Evolutionary conservation across 345 rosid genomes (phyloP).

Genomic region (Bruguiera sexangula): DNA sequence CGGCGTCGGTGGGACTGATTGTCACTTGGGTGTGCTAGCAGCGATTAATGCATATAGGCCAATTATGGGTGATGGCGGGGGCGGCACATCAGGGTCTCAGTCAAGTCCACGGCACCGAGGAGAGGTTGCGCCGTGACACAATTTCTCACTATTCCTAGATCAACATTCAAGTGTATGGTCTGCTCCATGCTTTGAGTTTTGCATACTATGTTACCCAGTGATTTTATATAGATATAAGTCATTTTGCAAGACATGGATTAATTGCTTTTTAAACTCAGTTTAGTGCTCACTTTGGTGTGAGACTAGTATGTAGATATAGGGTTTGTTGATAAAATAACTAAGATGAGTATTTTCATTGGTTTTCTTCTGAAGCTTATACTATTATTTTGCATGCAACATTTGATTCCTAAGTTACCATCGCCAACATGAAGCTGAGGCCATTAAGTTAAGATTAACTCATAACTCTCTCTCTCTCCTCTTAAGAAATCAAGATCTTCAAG

Average conservation of each 20-base stretch:
- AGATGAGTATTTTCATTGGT: background rate
- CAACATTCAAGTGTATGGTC: slow-evolving; percentile 24
- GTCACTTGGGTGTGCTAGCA: slow-evolving; percentile 61
- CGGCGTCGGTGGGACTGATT: slow-evolving; percentile 27
- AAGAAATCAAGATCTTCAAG: background rate
- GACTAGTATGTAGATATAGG: slow-evolving; percentile 19
- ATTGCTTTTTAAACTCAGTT: slow-evolving; percentile 14
- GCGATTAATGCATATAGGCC: slow-evolving; percentile 63
- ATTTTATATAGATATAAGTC: slow-evolving; percentile 3
- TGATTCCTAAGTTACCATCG: background rate
- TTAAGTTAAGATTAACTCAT: background rate
- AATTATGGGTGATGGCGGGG: slow-evolving; percentile 24
- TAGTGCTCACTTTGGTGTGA: slow-evolving; percentile 26
- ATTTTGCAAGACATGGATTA: slow-evolving; percentile 22
- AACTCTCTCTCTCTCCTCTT: background rate
- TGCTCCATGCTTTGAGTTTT: slow-evolving; percentile 9
- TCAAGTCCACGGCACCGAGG: slow-evolving; percentile 39
- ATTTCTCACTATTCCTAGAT: slow-evolving; percentile 34
- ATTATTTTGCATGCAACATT: background rate
- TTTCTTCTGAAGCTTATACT: background rate
- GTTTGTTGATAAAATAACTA: slow-evolving; percentile 24
- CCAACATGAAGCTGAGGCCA: background rate
- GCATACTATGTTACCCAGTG: background rate
- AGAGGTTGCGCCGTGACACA: slow-evolving; percentile 39
- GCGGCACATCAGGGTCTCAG: slow-evolving; percentile 13